Evolutionary conservation across 139 green algal species (phyloP), one percentile per base, ranked within the genome.

Genomic region (Microglena sp.): DNA sequence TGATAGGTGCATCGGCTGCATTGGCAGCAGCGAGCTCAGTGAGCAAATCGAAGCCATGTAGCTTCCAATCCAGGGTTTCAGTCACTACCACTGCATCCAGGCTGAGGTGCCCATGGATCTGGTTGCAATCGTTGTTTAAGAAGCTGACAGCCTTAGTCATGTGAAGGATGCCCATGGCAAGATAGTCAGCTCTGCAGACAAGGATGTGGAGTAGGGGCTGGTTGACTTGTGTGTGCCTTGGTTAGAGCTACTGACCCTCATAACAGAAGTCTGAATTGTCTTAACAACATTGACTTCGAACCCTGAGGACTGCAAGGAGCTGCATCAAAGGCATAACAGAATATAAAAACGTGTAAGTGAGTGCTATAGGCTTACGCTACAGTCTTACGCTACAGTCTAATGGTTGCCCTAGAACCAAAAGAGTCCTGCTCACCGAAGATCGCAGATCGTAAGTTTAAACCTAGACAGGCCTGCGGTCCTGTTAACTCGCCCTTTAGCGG

Each of bases 91-190:
- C 84, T 1, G 87, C 74, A 0, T 77, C 66, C 72, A 90, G 72
- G 83, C 88, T 92, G 18, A 98, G 71, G 69, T 90, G 85, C 56
- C 90, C 93, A 75, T 99, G 93, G 24, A 95, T 87, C 84, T 94
- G 77, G 31, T 88, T 90, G 82, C 87, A 96, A 68, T 96, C 89
- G 61, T 95, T 96, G 80, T 91, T 92, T 3, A 99, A 78, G 74
- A 99, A 99, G 61, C 83, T 90, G 7, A 98, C 76, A 5, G 92
- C 94, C 45, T 86, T 83, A 3, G 90, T 77, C 32, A 97, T 76
- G 40, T 95, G 81, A 24, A 88, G 67, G 33, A 99, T 72, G 7
- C 93, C 92, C 80, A 94, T 94, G 7, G 87, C 71, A 0, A 94
- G 65, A 67, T 94, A 99, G 64, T 96, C 83, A 60, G 94, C 74